A percentile compares a stretch with the other conserved stretches of the same genome.
Evolutionary conservation across 768 basidiomycete genomes (phyloP).

Genomic region (Naganishia vishniacii): DNA sequence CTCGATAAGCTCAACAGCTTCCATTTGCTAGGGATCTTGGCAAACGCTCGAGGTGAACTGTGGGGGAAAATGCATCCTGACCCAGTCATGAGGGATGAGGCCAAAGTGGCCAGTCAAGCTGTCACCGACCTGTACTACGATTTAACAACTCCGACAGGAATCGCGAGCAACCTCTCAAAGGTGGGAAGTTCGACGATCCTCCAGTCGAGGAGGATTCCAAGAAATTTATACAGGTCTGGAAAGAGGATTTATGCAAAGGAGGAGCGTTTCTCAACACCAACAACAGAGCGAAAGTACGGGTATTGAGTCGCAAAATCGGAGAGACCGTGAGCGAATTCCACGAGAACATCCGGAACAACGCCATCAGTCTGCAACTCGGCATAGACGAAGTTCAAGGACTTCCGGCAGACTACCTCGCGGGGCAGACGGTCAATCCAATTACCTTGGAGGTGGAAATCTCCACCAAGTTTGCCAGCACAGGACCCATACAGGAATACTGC

Average conservation of each 20-base stretch:
- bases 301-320: neutral
- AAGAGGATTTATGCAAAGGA: neutral
- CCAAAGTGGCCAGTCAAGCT: neutral
- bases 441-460: neutral
- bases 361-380: neutral
- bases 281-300: neutral
- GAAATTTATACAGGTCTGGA: neutral
- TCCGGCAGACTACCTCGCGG: conserved; percentile 1
- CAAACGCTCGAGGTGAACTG: neutral
- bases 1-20: neutral
- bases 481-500: neutral
- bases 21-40: neutral
- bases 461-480: neutral
- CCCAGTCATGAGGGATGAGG: neutral
- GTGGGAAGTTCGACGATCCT: neutral
- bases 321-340: neutral
- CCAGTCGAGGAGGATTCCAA: neutral
- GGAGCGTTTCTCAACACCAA: neutral
- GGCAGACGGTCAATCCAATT: neutral
- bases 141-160: neutral
- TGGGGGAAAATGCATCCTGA: neutral
- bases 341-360: neutral
- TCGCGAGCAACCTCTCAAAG: neutral
- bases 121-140: neutral
- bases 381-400: neutral